These are phyloP conservation scores for Calonectria multiphialidica DNA, from an alignment of 2,329 filamentous ascomycete species.

Conservation along the genomic window DNA sequence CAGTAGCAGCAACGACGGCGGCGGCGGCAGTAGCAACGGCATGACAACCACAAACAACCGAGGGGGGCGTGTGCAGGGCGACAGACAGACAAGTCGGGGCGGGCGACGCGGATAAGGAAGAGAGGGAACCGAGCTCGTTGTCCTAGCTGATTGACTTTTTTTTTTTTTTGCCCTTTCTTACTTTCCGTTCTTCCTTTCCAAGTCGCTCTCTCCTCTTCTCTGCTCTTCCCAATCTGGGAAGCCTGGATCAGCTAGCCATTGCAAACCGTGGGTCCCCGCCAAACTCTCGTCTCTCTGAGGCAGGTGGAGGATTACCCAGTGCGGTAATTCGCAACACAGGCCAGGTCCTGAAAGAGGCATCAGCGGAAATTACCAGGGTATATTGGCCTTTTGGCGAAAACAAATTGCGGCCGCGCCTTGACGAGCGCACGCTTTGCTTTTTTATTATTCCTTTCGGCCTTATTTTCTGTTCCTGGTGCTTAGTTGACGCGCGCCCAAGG, in stretches of 20 bases:
- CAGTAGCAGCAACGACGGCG: too few relatives aligned
- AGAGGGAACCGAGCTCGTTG: background rate
- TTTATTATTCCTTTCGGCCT: conserved; percentile 9
- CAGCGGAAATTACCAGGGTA: conserved; percentile 31
- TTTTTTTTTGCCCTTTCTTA: background rate
- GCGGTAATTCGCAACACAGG: conserved; percentile 24
- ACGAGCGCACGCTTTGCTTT: conserved; percentile 12
- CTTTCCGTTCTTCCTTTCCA: too few relatives aligned
- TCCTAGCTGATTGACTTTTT: background rate
- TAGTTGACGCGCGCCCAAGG: background rate
- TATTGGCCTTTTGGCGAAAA: conserved; percentile 8
- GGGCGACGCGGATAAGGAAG: background rate
- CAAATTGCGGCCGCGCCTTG: conserved; percentile 4
- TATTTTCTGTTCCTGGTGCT: background rate
- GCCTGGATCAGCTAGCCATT: background rate
- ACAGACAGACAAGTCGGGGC: background rate
- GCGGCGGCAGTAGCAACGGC: background rate
- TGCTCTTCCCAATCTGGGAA: background rate
- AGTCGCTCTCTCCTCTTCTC: background rate
- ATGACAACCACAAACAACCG: background rate
- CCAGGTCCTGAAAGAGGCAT: conserved; percentile 20
- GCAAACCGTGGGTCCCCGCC: conserved; percentile 12
- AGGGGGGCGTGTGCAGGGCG: background rate
- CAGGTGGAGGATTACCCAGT: conserved; percentile 27
- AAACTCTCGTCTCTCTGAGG: conserved; percentile 22